These are phyloP conservation scores for Cladosporium sp. DNA, from an alignment of 2,329 filamentous ascomycete genomes.

Conservation along the genomic window DNA sequence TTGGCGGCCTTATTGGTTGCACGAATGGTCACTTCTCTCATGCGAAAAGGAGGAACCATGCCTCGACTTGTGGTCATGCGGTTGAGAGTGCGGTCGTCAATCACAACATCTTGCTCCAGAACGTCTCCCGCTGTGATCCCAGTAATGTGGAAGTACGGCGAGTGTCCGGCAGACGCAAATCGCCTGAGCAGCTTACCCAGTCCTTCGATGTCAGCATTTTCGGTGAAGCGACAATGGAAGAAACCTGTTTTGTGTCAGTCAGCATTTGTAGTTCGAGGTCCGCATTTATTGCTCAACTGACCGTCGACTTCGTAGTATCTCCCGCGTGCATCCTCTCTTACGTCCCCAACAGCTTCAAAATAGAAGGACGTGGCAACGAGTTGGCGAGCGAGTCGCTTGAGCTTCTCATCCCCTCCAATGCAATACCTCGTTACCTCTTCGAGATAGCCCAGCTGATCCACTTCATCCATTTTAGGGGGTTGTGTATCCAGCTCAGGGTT, in stretches of 20 bases:
- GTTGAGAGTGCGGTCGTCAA: background rate
- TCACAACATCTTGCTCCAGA: background rate
- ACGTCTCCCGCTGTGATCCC: background rate
- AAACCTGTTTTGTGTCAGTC: background rate
- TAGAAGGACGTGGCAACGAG: constrained; percentile 3
- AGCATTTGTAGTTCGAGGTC: too few relatives aligned
- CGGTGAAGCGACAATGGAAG: constrained; percentile 1
- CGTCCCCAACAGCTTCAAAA: background rate
- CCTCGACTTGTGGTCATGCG: constrained; percentile 2
- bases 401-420: background rate
- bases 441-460: constrained; percentile 8
- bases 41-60: background rate
- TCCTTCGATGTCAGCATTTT: background rate
- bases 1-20: background rate
- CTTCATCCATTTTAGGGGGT: constrained; percentile 13
- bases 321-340: background rate
- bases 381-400: background rate
- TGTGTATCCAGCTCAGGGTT: constrained; percentile 7
- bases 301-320: background rate
- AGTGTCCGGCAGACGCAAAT: constrained; percentile 2
- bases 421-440: constrained; percentile 8
- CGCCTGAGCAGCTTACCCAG: background rate
- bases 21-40: constrained; percentile 2
- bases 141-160: background rate
- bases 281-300: background rate